These are phyloP conservation scores for Rugonectria rugulosa DNA, from an alignment of 2,329 filamentous ascomycete species.

Conservation along the genomic window DNA sequence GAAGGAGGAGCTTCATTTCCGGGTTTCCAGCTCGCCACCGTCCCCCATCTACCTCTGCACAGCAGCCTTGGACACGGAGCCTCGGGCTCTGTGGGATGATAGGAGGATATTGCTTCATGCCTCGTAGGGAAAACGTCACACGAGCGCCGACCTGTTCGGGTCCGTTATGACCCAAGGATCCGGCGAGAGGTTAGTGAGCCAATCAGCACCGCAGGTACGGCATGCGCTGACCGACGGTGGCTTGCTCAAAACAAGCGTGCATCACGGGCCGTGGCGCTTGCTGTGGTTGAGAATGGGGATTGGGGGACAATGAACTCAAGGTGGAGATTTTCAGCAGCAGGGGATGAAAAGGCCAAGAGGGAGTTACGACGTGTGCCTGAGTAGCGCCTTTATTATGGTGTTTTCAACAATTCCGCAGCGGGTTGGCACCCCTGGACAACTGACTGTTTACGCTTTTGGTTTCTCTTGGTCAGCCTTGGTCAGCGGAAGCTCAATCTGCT, in stretches of 20 bases:
- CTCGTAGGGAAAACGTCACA: constrained; percentile 20
- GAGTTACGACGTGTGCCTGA: too few relatives aligned
- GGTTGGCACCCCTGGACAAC: background rate
- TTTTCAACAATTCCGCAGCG: background rate
- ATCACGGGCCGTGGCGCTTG: constrained; percentile 24
- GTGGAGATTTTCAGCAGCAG: constrained; percentile 1
- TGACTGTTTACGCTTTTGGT: background rate
- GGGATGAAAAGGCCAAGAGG: background rate
- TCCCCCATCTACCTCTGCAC: background rate
- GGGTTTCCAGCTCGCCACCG: constrained; percentile 5
- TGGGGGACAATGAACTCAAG: background rate
- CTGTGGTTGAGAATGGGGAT: constrained; percentile 28
- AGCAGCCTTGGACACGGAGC: background rate
- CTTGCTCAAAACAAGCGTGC: constrained; percentile 23
- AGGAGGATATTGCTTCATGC: background rate
- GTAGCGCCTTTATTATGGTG: background rate
- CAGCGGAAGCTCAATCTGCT: constrained; percentile 9
- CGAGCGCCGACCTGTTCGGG: constrained; percentile 11
- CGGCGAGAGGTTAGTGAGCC: constrained; percentile 2
- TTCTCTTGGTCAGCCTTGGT: constrained; percentile 21
- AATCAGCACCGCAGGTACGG: constrained; percentile 21
- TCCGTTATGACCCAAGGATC: constrained; percentile 10
- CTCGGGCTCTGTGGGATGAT: background rate
- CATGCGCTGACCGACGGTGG: constrained; percentile 29
- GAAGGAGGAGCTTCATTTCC: constrained; percentile 11